Evolutionary conservation across 805 yeast species (phyloP).

Genomic region (Blastobotrys terrestris): DNA sequence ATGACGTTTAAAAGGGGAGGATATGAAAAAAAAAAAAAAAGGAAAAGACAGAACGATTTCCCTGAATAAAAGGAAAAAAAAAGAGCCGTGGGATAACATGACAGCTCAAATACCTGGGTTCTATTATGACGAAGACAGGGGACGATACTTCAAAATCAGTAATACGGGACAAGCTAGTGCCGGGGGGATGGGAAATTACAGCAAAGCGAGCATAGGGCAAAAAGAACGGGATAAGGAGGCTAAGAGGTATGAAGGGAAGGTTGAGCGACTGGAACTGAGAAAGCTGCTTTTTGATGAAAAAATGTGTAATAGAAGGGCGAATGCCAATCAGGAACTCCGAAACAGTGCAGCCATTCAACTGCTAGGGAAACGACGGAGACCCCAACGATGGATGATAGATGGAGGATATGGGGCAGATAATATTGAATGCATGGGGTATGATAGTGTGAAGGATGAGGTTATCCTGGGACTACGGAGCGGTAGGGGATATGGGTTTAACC

Average conservation of each 20-base stretch:
- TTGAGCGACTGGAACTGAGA: background rate
- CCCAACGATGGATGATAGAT: constrained; percentile 1
- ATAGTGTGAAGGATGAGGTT: constrained; percentile 14
- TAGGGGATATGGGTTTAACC: background rate
- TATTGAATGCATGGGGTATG: constrained; percentile 7
- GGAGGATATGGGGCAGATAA: background rate
- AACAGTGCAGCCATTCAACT: background rate
- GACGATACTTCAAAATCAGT: constrained; percentile 22
- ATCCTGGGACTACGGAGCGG: constrained; percentile 1
- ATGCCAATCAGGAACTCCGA: background rate
- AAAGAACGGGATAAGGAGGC: background rate
- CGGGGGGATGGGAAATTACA: background rate
- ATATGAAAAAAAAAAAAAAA: background rate
- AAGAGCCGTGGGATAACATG: no score
- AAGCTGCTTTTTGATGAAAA: background rate
- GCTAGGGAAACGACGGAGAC: background rate
- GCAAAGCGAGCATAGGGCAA: background rate
- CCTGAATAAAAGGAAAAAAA: no score
- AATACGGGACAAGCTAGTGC: constrained; percentile 21
- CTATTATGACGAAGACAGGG: constrained; percentile 19
- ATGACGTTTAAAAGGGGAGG: background rate
- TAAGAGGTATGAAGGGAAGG: background rate
- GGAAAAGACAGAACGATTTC: no score
- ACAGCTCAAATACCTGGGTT: constrained; percentile 18
- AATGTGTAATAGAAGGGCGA: background rate